Evolutionary conservation across 768 basidiomycete genomes (phyloP).

Genomic region (Boletus tomentosulus): DNA sequence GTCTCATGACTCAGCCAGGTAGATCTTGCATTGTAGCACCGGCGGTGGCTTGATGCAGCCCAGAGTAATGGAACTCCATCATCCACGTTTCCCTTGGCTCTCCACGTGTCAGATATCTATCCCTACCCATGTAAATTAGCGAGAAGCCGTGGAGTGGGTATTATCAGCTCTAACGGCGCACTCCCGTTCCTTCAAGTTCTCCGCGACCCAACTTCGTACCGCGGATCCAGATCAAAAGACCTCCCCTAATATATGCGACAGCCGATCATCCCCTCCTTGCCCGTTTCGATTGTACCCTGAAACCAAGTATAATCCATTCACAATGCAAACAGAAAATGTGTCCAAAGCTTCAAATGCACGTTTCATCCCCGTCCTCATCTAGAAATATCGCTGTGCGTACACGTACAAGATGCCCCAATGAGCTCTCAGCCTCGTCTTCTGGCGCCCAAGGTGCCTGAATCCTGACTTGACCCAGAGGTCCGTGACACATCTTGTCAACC

Average conservation of each 20-base stretch:
- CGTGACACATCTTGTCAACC: not conserved
- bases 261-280: not conserved
- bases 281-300: not conserved
- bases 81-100: too few relatives aligned
- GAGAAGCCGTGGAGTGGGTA: too few relatives aligned
- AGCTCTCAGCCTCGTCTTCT: too few relatives aligned
- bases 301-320: not conserved
- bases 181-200: too few relatives aligned
- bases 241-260: not conserved
- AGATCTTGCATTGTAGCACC: not conserved
- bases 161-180: too few relatives aligned
- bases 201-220: too few relatives aligned
- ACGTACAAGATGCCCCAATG: slow-evolving; percentile 8
- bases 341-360: too few relatives aligned
- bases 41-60: not conserved
- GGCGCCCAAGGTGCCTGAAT: not conserved
- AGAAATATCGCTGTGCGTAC: not conserved
- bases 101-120: too few relatives aligned
- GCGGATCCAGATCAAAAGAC: not conserved
- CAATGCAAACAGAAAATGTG: too few relatives aligned
- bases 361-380: too few relatives aligned
- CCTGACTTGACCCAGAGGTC: not conserved
- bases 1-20: not conserved
- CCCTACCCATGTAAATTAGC: too few relatives aligned
- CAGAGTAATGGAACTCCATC: too few relatives aligned